A percentile compares a stretch with the other conserved stretches of the same genome.
phyloP scores from a whole-genome alignment of 345 rosid species.

The Litchi chinensis region DNA sequence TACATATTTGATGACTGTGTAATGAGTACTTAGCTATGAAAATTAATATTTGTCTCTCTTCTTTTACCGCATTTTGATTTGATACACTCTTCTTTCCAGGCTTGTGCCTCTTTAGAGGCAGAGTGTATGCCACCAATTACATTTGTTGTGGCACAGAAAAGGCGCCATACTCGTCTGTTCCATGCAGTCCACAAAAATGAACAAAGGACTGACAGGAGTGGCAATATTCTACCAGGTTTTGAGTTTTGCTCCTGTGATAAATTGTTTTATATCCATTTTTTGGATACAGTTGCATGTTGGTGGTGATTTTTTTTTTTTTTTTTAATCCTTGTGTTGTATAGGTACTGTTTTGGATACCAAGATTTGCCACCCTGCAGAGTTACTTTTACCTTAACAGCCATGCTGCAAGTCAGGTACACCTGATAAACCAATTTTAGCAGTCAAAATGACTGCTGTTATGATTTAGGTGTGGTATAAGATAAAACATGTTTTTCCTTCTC shows the following conservation, averaged over 20 bases:
- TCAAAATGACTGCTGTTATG: background rate
- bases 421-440: background rate
- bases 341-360: conserved; percentile 83
- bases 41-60: background rate
- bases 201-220: conserved; percentile 50
- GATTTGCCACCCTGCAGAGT: conserved; percentile 72
- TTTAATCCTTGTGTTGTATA: conserved; percentile 15
- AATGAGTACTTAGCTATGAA: no score
- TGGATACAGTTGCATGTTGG: no score
- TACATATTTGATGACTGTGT: no score
- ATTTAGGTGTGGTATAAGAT: rapidly evolving
- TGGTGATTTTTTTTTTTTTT: background rate
- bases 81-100: conserved; percentile 38
- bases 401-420: conserved; percentile 73
- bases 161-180: conserved; percentile 81
- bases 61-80: background rate
- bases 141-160: conserved; percentile 77
- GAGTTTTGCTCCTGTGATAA: background rate
- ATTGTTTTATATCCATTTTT: background rate
- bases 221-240: conserved; percentile 75
- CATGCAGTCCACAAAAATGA: conserved; percentile 45
- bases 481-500: background rate
- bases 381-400: conserved; percentile 85
- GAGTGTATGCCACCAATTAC: conserved; percentile 61
- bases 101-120: conserved; percentile 58